Conservation (phyloP, 2,329 filamentous ascomycete species). For the Diaporthe vaccinii region DNA sequence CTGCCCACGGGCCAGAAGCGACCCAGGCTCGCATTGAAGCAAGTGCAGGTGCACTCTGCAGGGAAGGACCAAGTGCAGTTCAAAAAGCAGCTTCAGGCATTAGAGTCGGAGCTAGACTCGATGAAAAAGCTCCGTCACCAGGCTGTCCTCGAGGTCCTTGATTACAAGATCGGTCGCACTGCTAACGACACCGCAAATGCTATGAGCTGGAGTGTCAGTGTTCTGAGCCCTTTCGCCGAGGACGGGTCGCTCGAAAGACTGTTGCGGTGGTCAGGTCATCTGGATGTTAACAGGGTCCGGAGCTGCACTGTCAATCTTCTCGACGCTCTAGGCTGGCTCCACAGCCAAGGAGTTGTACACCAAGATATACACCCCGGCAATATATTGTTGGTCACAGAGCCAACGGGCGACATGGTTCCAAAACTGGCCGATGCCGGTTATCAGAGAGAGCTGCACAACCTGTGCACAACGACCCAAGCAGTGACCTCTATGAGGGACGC, state of each 20-base stretch:
- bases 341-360: conserved; percentile 87
- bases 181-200: conserved; percentile 53
- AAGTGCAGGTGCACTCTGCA: conserved; percentile 71
- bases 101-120: conserved; percentile 82
- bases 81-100: conserved; percentile 80
- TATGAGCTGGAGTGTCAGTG: conserved; percentile 77
- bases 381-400: conserved; percentile 80
- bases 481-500: conserved; percentile 70
- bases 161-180: conserved; percentile 79
- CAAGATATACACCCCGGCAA: conserved; percentile 86
- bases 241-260: conserved; percentile 87
- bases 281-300: conserved; percentile 82
- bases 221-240: conserved; percentile 82
- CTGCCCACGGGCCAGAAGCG: conserved; percentile 66
- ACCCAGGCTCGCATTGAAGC: conserved; percentile 80
- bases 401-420: conserved; percentile 76
- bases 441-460: conserved; percentile 75
- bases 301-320: conserved; percentile 94
- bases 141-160: conserved; percentile 83
- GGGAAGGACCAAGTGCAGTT: conserved; percentile 72
- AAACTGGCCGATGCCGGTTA: conserved; percentile 83
- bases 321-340: conserved; percentile 88
- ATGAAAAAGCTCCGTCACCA: conserved; percentile 82
- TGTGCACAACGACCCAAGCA: conserved; percentile 67
- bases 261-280: conserved; percentile 80